phyloP scores from a whole-genome alignment of 2,329 filamentous ascomycete species.

The Ascochyta clinopodiicola region DNA sequence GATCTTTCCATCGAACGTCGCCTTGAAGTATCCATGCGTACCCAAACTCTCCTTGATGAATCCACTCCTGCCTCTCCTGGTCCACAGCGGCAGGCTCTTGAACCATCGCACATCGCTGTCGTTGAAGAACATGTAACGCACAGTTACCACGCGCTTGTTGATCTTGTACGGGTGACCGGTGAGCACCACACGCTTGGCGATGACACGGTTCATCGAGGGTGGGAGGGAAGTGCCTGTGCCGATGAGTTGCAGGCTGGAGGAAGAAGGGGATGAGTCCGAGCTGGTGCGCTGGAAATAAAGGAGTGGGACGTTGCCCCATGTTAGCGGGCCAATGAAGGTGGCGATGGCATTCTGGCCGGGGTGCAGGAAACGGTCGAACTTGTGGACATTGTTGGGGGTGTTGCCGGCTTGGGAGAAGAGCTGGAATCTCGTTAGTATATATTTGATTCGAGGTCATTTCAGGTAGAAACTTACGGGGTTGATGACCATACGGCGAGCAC shows the following conservation, averaged over 20 bases:
- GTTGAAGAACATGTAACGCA: conserved; percentile 99
- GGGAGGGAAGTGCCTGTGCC: conserved; percentile 87
- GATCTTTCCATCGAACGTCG: conserved; percentile 93
- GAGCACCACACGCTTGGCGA: conserved; percentile 92
- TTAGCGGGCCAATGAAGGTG: conserved; percentile 86
- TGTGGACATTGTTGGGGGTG: conserved; percentile 96
- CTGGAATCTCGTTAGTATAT: conserved; percentile 15
- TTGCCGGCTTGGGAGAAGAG: conserved; percentile 88
- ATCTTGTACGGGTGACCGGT: conserved; percentile 99
- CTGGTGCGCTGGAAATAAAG: conserved; percentile 79
- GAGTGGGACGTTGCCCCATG: conserved; percentile 89
- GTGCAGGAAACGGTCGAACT: conserved; percentile 90
- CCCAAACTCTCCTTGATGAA: conserved; percentile 94
- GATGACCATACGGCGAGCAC: conserved; percentile 83
- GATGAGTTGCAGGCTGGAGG: conserved; percentile 69
- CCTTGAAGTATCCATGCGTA: conserved; percentile 99
- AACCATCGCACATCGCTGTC: conserved; percentile 95
- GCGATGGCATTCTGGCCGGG: conserved; percentile 89
- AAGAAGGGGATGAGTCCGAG: conserved; percentile 25
- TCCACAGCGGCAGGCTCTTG: conserved; percentile 95
- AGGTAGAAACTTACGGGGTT: conserved; percentile 64
- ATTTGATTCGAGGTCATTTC: neutral
- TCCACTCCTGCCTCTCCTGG: conserved; percentile 82
- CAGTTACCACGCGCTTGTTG: conserved; percentile 95
- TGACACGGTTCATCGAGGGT: conserved; percentile 74